Conservation (phyloP, 768 basidiomycete species). For the Nevesoporus exiguus region DNA sequence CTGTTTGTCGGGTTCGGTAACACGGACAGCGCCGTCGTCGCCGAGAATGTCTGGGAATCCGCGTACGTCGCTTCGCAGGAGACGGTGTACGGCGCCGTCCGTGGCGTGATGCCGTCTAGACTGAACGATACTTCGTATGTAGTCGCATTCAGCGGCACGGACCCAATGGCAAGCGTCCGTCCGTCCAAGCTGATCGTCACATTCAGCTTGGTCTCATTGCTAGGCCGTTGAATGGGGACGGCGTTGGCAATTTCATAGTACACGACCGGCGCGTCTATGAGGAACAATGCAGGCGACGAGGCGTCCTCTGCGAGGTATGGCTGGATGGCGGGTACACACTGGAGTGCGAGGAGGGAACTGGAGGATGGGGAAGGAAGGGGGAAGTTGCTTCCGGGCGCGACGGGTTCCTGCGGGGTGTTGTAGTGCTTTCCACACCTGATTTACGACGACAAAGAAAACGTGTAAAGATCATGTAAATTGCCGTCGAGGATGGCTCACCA, state of each 20-base stretch:
- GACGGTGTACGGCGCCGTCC: slow-evolving; percentile 30
- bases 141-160: slow-evolving; percentile 49
- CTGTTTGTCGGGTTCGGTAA: slow-evolving; percentile 49
- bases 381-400: slow-evolving; percentile 51
- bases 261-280: slow-evolving; percentile 52
- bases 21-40: slow-evolving; percentile 44
- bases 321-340: slow-evolving; percentile 54
- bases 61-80: slow-evolving; percentile 27
- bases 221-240: slow-evolving; percentile 35
- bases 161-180: slow-evolving; percentile 24
- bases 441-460: neutral
- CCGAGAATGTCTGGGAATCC: slow-evolving; percentile 44
- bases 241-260: slow-evolving; percentile 48
- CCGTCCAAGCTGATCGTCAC: slow-evolving; percentile 36
- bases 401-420: slow-evolving; percentile 38
- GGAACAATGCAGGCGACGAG: slow-evolving; percentile 40
- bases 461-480: too few relatives aligned
- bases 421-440: slow-evolving; percentile 58
- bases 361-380: slow-evolving; percentile 35
- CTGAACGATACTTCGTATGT: slow-evolving; percentile 49
- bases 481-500: slow-evolving; percentile 19
- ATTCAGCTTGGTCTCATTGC: slow-evolving; percentile 23
- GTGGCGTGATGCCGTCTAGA: slow-evolving; percentile 43
- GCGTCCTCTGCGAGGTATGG: slow-evolving; percentile 59
- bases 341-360: slow-evolving; percentile 49